A percentile compares a stretch with the other conserved stretches of the same genome.
Evolutionary conservation across 305 asterid species (phyloP).

Genomic region (Solanum chacoense): DNA sequence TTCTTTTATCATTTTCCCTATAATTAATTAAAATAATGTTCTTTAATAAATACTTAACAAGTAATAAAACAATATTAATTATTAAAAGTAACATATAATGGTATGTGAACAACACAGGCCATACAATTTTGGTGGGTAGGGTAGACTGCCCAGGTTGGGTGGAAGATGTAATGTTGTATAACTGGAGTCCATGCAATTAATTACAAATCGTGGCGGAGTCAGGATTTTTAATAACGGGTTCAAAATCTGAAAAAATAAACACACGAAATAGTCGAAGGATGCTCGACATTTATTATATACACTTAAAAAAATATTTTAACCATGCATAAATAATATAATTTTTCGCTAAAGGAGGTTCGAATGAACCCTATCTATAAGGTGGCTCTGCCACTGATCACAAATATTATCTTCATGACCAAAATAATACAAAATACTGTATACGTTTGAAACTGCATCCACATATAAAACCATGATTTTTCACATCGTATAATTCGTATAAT

Average conservation of each 20-base stretch:
- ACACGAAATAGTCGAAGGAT: fast-evolving
- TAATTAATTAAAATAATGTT: neutral
- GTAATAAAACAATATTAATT: neutral
- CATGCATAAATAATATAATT: no score
- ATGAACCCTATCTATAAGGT: neutral
- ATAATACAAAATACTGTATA: neutral
- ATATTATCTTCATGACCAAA: neutral
- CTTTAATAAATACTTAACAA: neutral
- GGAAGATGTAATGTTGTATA: neutral
- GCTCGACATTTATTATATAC: no score
- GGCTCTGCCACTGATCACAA: neutral
- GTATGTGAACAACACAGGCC: neutral
- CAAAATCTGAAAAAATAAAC: no score
- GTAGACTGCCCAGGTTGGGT: neutral
- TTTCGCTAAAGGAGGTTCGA: fast-evolving
- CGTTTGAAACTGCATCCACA: neutral
- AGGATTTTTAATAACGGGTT: fast-evolving
- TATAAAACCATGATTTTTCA: neutral
- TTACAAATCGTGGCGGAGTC: neutral
- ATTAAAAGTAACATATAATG: neutral
- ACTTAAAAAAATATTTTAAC: no score
- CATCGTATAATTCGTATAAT: neutral
- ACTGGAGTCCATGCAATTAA: neutral
- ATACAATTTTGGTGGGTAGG: neutral
- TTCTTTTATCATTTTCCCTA: no score